These are phyloP conservation scores for Kazachstania sp. DNA, from an alignment of 1,139 yeast genomes.

Conservation along the genomic window DNA sequence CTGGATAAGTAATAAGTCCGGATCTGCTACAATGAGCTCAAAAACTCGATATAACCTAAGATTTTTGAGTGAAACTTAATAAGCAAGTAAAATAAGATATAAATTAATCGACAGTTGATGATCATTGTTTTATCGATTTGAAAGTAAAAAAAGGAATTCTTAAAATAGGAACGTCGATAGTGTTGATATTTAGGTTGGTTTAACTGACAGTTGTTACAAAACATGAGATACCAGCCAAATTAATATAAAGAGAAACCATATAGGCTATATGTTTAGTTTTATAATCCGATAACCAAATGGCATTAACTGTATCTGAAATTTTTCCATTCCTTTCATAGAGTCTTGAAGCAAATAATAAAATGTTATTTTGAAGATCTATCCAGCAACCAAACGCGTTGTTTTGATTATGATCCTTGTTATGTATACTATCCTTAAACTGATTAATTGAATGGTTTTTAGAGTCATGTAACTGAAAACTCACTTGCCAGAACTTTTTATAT, in stretches of 20 bases:
- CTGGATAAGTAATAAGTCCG: too few relatives aligned
- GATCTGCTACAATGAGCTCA: too few relatives aligned
- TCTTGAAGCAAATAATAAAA: slow-evolving; percentile 11
- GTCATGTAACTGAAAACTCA: neutral
- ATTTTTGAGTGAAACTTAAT: too few relatives aligned
- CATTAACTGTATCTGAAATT: neutral
- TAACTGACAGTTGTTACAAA: neutral
- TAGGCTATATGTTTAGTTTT: neutral
- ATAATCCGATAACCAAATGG: neutral
- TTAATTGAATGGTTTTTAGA: neutral
- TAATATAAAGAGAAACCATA: neutral
- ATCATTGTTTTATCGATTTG: too few relatives aligned
- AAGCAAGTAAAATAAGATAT: too few relatives aligned
- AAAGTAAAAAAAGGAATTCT: too few relatives aligned
- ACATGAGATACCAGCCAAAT: neutral
- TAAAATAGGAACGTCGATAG: too few relatives aligned
- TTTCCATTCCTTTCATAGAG: neutral
- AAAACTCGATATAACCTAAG: too few relatives aligned
- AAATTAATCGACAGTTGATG: too few relatives aligned
- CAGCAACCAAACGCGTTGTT: slow-evolving; percentile 13
- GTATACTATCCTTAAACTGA: neutral
- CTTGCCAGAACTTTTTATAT: neutral
- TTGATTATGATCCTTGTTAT: neutral
- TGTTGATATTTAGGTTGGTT: neutral
- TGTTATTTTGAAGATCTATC: slow-evolving; percentile 19